These are phyloP conservation scores for Calocybe indica DNA, from an alignment of 768 basidiomycete genomes.

Conservation along the genomic window DNA sequence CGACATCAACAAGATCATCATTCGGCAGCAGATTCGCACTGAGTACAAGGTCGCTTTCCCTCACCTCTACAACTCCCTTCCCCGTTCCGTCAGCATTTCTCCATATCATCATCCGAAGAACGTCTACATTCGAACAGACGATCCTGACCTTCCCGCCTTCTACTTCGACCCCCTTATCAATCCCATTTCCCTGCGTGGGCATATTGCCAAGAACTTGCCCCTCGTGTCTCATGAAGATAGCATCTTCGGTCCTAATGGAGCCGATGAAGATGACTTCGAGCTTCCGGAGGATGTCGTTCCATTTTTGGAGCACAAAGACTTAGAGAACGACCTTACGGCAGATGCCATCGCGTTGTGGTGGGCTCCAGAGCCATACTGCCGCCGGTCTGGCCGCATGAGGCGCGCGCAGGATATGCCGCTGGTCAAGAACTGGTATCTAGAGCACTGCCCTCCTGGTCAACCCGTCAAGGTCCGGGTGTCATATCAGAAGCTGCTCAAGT, in stretches of 20 bases:
- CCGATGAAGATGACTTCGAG: slow-evolving; percentile 84
- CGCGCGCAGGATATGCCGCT: slow-evolving; percentile 93
- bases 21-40: slow-evolving; percentile 95
- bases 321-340: slow-evolving; percentile 89
- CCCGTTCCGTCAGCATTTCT: slow-evolving; percentile 88
- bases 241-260: slow-evolving; percentile 85
- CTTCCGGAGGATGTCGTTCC: slow-evolving; percentile 73
- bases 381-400: slow-evolving; percentile 87
- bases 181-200: slow-evolving; percentile 89
- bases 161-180: slow-evolving; percentile 99
- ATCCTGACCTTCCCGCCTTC: slow-evolving; percentile 98
- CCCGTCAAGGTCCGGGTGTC: slow-evolving; percentile 98
- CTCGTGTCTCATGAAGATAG: slow-evolving; percentile 84
- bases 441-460: slow-evolving; percentile 95
- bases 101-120: slow-evolving; percentile 94
- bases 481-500: slow-evolving; percentile 96
- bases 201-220: slow-evolving; percentile 76
- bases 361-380: slow-evolving; percentile 94
- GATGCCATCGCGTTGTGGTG: slow-evolving; percentile 98
- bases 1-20: slow-evolving; percentile 99
- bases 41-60: slow-evolving; percentile 99
- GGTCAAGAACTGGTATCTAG: slow-evolving; percentile 98
- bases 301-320: slow-evolving; percentile 71
- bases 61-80: slow-evolving; percentile 96
- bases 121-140: slow-evolving; percentile 98